phyloP scores from a whole-genome alignment of 140 eudicot genomes.

The Cichorium intybus region DNA sequence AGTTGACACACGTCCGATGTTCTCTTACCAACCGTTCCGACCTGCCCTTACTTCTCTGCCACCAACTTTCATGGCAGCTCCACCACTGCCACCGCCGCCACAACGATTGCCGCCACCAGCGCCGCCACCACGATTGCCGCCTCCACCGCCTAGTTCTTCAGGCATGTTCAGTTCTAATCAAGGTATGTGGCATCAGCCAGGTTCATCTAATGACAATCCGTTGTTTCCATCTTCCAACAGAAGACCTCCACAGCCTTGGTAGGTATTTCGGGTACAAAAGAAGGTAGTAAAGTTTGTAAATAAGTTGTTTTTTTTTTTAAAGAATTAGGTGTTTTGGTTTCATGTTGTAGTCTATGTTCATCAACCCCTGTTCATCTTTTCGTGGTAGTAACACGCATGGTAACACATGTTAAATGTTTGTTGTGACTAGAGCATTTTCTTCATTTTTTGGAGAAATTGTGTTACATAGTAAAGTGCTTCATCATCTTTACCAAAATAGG shows the following conservation, averaged over 20 bases:
- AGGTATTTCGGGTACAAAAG: too few species aligned
- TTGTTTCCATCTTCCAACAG: constrained; percentile 12
- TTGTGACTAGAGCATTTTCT: background rate
- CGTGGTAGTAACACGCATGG: background rate
- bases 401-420: background rate
- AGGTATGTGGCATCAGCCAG: constrained; percentile 27
- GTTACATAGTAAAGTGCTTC: too few species aligned
- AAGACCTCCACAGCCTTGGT: constrained; percentile 25
- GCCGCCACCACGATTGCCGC: background rate
- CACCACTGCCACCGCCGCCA: constrained; percentile 14
- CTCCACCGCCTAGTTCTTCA: background rate
- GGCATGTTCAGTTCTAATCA: constrained; percentile 24
- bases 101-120: background rate
- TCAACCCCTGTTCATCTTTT: constrained; percentile 4
- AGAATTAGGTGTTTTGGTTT: background rate
- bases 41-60: constrained; percentile 28
- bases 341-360: constrained; percentile 23
- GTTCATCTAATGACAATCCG: constrained; percentile 14
- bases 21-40: constrained; percentile 39
- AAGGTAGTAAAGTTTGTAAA: constrained; percentile 35
- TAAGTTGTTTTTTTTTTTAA: constrained; percentile 1
- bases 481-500: too few species aligned
- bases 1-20: constrained; percentile 17
- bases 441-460: background rate
- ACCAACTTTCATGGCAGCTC: constrained; percentile 1